These are phyloP conservation scores for Collybia sordida DNA, from an alignment of 768 basidiomycete genomes.

Conservation along the genomic window DNA sequence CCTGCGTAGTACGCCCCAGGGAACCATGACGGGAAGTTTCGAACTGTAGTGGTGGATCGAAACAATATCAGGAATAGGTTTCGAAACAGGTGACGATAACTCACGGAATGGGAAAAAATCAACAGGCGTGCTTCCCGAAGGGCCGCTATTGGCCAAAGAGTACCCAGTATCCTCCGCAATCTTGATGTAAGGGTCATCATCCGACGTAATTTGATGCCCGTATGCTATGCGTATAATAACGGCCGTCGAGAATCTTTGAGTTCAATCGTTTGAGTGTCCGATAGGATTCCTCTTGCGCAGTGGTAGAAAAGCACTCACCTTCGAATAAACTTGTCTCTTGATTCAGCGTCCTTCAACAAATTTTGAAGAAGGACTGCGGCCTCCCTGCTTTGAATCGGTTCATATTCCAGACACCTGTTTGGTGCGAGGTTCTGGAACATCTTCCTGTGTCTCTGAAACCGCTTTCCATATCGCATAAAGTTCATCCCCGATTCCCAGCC, in stretches of 20 bases:
- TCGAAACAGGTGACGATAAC: slow-evolving; percentile 11
- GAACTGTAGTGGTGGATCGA: slow-evolving; percentile 20
- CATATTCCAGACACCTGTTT: slow-evolving; percentile 20
- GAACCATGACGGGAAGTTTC: slow-evolving; percentile 32
- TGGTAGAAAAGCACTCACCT: not conserved
- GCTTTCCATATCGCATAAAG: slow-evolving; percentile 19
- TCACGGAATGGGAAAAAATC: slow-evolving; percentile 19
- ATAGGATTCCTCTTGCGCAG: not conserved
- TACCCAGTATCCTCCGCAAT: slow-evolving; percentile 6
- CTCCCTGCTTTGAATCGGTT: slow-evolving; percentile 25
- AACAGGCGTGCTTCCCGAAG: slow-evolving; percentile 10
- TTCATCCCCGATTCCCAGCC: slow-evolving; percentile 12
- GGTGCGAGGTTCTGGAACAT: slow-evolving; percentile 17
- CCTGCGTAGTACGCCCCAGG: slow-evolving; percentile 23
- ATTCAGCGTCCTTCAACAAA: slow-evolving; percentile 20
- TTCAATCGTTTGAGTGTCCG: slow-evolving; percentile 16
- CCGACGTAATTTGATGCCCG: slow-evolving; percentile 14
- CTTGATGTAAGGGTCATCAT: slow-evolving; percentile 13
- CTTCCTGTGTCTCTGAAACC: slow-evolving; percentile 20
- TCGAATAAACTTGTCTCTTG: slow-evolving; percentile 5
- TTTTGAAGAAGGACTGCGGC: slow-evolving; percentile 28
- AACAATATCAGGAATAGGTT: slow-evolving; percentile 22
- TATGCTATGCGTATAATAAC: slow-evolving; percentile 13
- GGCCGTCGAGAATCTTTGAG: slow-evolving; percentile 8
- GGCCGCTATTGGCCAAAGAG: slow-evolving; percentile 2